Base-by-base conservation (phyloP, 176 grass and related monocot species). In the Oryza australiensis region DNA sequence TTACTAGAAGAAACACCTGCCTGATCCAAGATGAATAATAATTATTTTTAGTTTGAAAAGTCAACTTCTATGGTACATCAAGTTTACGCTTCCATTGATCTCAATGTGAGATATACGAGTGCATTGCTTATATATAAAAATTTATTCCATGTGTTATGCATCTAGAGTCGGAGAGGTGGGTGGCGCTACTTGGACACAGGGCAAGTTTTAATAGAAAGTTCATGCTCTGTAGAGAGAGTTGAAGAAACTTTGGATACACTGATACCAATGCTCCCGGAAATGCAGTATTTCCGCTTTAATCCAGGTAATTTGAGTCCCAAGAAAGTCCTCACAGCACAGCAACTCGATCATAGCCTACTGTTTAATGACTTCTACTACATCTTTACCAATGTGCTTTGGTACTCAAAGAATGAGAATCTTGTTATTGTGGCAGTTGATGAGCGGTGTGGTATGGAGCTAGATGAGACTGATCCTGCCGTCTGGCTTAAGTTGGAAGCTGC, bases 141-240 rank as follows among this genome's bases (percentile, higher is more conserved):
- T 81, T 60, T 78, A 66, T 82, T 86, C 67, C 48, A 62, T 86
- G 74, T 86, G 27, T 74, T 86, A n/a, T 86, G 74, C 29, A 46
- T 94, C 66, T 87, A 98, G 96, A 86, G 84, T 84, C 82, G 96
- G 46, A 91, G 94, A 93, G 93, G 96, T 82, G 96, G 96, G 41
- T 98, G 96, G 96, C 93, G 96, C 49, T 98, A 98, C 86, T 66
- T 98, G 79, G 96, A 98, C 72, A 98, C 96, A 42, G 96, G 96
- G 28, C 96, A 98, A 83, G 96, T 98, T 48, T 87, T 98, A 84
- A 98, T 98, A 77, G 96, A 98, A 88, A 98, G 96, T 86, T 37
- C 96, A 62, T 95, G 93, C 76, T 98, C 96, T 59, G 96, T 98
- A 59, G 96, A 98, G 68, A 87, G 92, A 87, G 96, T 95, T 70